These are phyloP conservation scores for Sporothrix pseudoabietina DNA, from an alignment of 2,329 filamentous ascomycete genomes.

Conservation along the genomic window DNA sequence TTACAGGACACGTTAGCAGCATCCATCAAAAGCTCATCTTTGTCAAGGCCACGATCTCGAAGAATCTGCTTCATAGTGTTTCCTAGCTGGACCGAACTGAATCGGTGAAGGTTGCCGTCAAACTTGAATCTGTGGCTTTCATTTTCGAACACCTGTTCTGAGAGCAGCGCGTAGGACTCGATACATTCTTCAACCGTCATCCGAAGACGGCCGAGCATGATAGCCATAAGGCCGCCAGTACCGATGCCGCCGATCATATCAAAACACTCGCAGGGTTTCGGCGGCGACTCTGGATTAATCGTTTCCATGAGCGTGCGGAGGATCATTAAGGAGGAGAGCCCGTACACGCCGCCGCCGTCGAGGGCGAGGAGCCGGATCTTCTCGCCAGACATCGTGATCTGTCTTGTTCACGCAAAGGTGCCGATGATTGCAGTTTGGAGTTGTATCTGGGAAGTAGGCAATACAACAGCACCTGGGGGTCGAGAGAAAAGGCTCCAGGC, in stretches of 20 bases:
- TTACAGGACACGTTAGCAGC: conserved; percentile 32
- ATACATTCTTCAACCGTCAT: conserved; percentile 30
- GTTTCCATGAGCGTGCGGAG: conserved; percentile 40
- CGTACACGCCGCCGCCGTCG: conserved; percentile 44
- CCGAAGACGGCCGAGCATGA: conserved; percentile 28
- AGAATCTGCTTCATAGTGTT: conserved; percentile 35
- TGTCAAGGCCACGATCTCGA: conserved; percentile 26
- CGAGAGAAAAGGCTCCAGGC: not conserved
- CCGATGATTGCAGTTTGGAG: not conserved
- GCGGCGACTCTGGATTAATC: conserved; percentile 36
- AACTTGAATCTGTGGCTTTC: conserved; percentile 33
- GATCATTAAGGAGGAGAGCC: conserved; percentile 43
- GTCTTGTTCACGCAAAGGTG: not conserved
- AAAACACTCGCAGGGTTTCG: not conserved
- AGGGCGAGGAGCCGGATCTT: conserved; percentile 37
- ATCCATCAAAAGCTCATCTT: conserved; percentile 36
- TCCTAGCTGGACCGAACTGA: conserved; percentile 34
- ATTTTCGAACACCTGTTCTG: conserved; percentile 34
- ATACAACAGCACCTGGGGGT: not conserved
- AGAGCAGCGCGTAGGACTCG: conserved; percentile 11
- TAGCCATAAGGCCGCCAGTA: conserved; percentile 31
- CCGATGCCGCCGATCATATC: conserved; percentile 23
- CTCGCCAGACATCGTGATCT: conserved; percentile 14
- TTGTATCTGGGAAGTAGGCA: not conserved
- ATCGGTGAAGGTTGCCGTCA: conserved; percentile 33